These are phyloP conservation scores for Suillus cothurnatus DNA, from an alignment of 768 basidiomycete species.

Conservation along the genomic window DNA sequence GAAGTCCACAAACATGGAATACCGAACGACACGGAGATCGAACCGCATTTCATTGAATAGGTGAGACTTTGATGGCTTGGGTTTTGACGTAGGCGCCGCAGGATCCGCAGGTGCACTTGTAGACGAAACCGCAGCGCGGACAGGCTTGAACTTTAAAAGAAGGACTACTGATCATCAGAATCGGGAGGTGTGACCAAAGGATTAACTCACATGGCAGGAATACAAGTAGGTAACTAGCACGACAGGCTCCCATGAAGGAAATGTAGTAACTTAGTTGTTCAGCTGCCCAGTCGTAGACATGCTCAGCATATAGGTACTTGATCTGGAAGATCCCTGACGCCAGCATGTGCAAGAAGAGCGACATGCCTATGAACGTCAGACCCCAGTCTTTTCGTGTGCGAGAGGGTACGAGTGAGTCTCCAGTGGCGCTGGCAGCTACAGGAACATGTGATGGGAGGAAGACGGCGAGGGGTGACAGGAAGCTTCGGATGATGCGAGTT, in stretches of 20 bases:
- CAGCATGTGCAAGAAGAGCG: slow-evolving; percentile 64
- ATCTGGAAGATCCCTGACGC: slow-evolving; percentile 72
- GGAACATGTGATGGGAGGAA: slow-evolving; percentile 62
- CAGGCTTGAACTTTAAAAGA: slow-evolving; percentile 60
- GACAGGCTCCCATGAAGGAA: slow-evolving; percentile 63
- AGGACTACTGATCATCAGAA: slow-evolving; percentile 50
- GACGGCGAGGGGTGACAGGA: slow-evolving; percentile 67
- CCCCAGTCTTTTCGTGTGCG: slow-evolving; percentile 66
- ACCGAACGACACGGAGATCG: slow-evolving; percentile 65
- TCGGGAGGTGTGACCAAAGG: slow-evolving; percentile 27
- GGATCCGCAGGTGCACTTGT: slow-evolving; percentile 12
- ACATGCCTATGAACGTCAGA: slow-evolving; percentile 65
- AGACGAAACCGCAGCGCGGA: slow-evolving; percentile 16
- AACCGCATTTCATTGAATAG: slow-evolving; percentile 66
- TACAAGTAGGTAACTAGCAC: slow-evolving; percentile 67
- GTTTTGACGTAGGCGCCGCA: slow-evolving; percentile 41
- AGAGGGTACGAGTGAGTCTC: slow-evolving; percentile 65
- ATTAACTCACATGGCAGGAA: slow-evolving; percentile 63
- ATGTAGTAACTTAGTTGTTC: slow-evolving; percentile 77
- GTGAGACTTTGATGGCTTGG: slow-evolving; percentile 49
- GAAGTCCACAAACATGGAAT: slow-evolving; percentile 69
- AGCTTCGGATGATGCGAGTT: slow-evolving; percentile 38
- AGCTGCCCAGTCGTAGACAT: slow-evolving; percentile 69
- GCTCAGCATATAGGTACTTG: slow-evolving; percentile 79
- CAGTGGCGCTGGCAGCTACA: slow-evolving; percentile 37